Evolutionary conservation across 2,329 filamentous ascomycete species (phyloP).

Genomic region (Grosmannia clavigera): DNA sequence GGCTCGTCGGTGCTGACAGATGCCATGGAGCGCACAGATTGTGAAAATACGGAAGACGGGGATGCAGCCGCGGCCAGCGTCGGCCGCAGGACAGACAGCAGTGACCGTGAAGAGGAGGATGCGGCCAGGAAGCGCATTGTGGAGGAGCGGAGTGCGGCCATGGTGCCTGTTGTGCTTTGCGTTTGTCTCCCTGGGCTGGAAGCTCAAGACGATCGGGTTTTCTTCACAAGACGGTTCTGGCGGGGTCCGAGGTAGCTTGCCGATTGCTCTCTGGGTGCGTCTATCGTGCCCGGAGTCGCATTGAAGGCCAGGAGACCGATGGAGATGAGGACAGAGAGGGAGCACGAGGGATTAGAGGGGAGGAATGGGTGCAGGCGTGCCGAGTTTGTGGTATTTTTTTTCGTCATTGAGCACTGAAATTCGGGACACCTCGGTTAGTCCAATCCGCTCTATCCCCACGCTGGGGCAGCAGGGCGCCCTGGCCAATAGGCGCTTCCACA

Average conservation of each 20-base stretch:
- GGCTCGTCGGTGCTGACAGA: constrained; percentile 39
- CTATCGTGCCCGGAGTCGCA: not conserved
- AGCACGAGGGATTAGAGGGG: not conserved
- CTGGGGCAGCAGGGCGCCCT: not conserved
- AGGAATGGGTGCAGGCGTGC: not conserved
- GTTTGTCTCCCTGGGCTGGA: not conserved
- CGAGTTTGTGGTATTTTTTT: constrained; percentile 2
- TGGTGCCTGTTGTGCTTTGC: constrained; percentile 20
- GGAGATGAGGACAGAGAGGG: not conserved
- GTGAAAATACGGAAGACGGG: not conserved
- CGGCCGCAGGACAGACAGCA: constrained; percentile 18
- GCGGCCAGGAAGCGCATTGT: constrained; percentile 38
- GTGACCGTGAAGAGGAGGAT: constrained; percentile 18
- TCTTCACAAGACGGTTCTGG: not conserved
- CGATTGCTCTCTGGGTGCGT: not conserved
- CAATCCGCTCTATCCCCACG: constrained; percentile 4
- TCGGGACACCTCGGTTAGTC: constrained; percentile 15
- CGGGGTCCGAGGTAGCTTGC: not conserved
- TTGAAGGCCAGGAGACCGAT: not conserved
- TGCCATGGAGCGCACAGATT: constrained; percentile 39
- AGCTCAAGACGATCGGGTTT: not conserved
- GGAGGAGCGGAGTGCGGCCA: constrained; percentile 51
- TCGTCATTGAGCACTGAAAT: constrained; percentile 11
- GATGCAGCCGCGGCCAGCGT: constrained; percentile 22
- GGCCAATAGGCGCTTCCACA: constrained; percentile 10